Evolutionary conservation across 345 rosid species (phyloP).

Genomic region (Murraya paniculata): DNA sequence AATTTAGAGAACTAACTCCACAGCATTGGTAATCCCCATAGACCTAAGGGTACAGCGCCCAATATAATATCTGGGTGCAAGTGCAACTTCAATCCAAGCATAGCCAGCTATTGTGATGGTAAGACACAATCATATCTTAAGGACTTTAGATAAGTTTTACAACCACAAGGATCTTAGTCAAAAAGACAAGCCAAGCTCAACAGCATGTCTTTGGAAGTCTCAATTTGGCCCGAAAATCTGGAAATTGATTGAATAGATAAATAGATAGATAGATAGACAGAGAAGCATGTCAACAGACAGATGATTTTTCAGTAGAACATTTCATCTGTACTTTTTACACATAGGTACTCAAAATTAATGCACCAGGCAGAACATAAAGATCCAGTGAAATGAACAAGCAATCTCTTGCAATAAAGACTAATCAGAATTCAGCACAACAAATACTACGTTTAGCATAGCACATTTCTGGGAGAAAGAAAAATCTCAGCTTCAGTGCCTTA

Average conservation of each 20-base stretch:
- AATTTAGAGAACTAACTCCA: neutral
- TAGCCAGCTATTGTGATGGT: neutral
- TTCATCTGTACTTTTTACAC: neutral
- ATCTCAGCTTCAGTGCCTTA: neutral
- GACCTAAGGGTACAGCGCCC: neutral
- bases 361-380: neutral
- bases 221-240: neutral
- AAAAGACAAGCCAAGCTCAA: neutral
- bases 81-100: neutral
- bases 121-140: neutral
- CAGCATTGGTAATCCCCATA: neutral
- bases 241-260: neutral
- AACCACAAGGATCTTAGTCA: neutral
- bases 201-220: neutral
- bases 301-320: neutral
- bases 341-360: neutral
- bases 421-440: neutral
- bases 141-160: neutral
- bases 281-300: too few species aligned
- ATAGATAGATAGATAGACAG: too few species aligned
- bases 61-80: neutral
- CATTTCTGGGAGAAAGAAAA: neutral
- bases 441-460: neutral
- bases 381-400: neutral
- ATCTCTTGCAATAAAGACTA: neutral